Evolutionary conservation across 768 basidiomycete species (phyloP).

Genomic region (Hericium alpestre): DNA sequence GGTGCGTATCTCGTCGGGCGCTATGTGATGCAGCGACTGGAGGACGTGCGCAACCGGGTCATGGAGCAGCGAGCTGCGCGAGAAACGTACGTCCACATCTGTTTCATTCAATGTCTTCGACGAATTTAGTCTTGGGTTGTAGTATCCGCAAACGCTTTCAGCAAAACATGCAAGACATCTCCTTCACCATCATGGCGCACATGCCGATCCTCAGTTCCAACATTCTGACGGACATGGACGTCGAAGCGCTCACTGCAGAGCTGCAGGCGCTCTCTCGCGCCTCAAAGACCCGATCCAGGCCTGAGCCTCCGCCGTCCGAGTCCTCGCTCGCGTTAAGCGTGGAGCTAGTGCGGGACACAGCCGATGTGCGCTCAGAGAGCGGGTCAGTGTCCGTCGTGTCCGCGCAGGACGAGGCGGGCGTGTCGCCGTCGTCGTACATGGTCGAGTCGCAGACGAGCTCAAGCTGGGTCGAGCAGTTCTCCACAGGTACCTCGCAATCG

Average conservation of each 20-base stretch:
- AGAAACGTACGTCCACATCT: constrained; percentile 45
- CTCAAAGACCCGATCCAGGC: constrained; percentile 8
- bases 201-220: constrained; percentile 56
- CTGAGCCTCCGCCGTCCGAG: constrained; percentile 14
- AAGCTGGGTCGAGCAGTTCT: constrained; percentile 32
- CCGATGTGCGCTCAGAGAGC: constrained; percentile 31
- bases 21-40: constrained; percentile 52
- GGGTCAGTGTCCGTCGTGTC: constrained; percentile 32
- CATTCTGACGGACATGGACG: constrained; percentile 64
- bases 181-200: constrained; percentile 65
- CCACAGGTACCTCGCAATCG: constrained; percentile 10
- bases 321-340: constrained; percentile 26
- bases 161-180: constrained; percentile 66
- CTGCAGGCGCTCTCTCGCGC: constrained; percentile 35
- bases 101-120: not conserved
- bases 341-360: constrained; percentile 23
- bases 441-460: constrained; percentile 23
- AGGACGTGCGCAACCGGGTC: constrained; percentile 55
- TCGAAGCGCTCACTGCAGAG: constrained; percentile 57
- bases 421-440: constrained; percentile 22
- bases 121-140: not conserved
- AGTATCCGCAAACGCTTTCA: constrained; percentile 67
- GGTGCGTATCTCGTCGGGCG: constrained; percentile 51
- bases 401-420: constrained; percentile 29
- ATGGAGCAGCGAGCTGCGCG: constrained; percentile 51